Evolutionary conservation across 2,329 filamentous ascomycete genomes (phyloP).

Genomic region (Paracoccidioides brasiliensis): DNA sequence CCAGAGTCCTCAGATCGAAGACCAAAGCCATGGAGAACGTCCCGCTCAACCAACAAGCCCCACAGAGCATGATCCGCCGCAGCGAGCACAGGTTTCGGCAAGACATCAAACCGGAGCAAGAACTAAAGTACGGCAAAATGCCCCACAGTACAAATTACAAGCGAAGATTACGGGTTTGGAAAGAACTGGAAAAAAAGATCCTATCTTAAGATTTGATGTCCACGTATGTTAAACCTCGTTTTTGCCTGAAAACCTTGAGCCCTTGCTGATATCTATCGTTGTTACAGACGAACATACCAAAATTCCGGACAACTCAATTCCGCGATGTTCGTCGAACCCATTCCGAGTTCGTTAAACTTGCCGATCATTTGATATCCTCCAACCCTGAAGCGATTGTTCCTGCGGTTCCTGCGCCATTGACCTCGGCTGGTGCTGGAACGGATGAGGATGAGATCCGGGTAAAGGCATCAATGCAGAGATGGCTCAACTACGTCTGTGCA

Average conservation of each 20-base stretch:
- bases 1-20: conserved; percentile 28
- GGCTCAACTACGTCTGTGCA: conserved; percentile 85
- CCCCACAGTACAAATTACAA: conserved; percentile 71
- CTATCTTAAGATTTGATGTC: conserved; percentile 87
- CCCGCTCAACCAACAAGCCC: conserved; percentile 22
- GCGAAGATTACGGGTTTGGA: conserved; percentile 92
- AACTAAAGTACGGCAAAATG: conserved; percentile 32
- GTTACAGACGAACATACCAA: conserved; percentile 85
- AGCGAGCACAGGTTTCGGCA: conserved; percentile 31
- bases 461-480: conserved; percentile 80
- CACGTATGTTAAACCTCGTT: conserved; percentile 51
- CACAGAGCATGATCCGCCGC: conserved; percentile 15
- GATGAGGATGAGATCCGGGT: conserved; percentile 88
- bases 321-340: conserved; percentile 92
- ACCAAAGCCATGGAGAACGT: conserved; percentile 19
- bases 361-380: conserved; percentile 89
- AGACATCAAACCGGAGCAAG: conserved; percentile 35
- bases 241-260: neutral
- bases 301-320: conserved; percentile 95
- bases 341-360: conserved; percentile 92
- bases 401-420: conserved; percentile 85
- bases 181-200: conserved; percentile 87
- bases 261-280: neutral
- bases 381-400: conserved; percentile 93
- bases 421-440: conserved; percentile 85